Conservation (phyloP, 495 filamentous ascomycete species). For the Aspergillus coremiiformis region DNA sequence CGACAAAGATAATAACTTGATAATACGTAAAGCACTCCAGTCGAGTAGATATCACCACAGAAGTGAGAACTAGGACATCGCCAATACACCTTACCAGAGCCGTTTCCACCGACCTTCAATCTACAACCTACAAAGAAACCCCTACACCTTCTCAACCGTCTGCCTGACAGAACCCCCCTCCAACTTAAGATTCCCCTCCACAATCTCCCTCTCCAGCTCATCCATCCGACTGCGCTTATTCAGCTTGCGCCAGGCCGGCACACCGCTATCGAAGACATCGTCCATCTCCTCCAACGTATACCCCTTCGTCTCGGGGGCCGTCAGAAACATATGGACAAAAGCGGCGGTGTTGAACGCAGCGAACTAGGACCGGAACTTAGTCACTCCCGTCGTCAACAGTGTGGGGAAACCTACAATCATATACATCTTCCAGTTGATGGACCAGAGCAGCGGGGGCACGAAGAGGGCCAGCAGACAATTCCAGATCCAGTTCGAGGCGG, state of each 20-base stretch:
- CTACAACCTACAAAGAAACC: too few species aligned
- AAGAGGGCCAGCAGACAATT: slow-evolving; percentile 31
- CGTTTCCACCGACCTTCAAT: too few species aligned
- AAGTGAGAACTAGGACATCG: too few species aligned
- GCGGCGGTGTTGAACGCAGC: slow-evolving; percentile 18
- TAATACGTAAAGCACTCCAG: too few species aligned
- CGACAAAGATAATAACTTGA: too few species aligned
- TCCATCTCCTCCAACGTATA: slow-evolving; percentile 43
- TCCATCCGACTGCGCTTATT: slow-evolving; percentile 11
- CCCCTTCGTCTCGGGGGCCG: slow-evolving; percentile 49
- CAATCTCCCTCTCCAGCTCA: slow-evolving; percentile 10
- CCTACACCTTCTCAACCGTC: too few species aligned
- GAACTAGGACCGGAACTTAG: slow-evolving; percentile 5
- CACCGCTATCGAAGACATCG: slow-evolving; percentile 31
- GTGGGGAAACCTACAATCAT: slow-evolving; percentile 16
- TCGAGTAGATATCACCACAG: too few species aligned
- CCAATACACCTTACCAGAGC: too few species aligned
- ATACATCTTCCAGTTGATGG: slow-evolving; percentile 20
- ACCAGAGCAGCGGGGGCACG: slow-evolving; percentile 13
- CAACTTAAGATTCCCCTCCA: slow-evolving; percentile 12
- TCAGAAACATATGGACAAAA: slow-evolving; percentile 46
- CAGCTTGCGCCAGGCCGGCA: slow-evolving; percentile 9
- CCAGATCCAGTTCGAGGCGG: slow-evolving; percentile 57
- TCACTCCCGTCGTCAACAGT: too few species aligned
- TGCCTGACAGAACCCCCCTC: too few species aligned